Evolutionary conservation across 129 eudicot genomes (phyloP), one percentile per base, ranked within the genome.

Genomic region (Dittrichia graveolens): DNA sequence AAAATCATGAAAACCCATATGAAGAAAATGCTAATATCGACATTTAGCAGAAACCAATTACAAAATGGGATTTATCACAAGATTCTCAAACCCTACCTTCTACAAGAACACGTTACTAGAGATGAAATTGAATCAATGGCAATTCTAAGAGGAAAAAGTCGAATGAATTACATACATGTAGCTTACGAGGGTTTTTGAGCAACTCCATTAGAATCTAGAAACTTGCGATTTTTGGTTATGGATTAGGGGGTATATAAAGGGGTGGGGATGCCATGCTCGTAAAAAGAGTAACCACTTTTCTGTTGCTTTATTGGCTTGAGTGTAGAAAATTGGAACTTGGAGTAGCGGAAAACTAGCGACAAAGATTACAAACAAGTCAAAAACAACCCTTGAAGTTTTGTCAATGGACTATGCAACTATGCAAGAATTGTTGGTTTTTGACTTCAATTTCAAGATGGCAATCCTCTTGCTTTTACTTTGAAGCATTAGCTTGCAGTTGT

Each of bases 351-450:
- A 78, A 40, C 37, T 53, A 43, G 77, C 14, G 9, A 46, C 11
- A 5, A 38, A 76, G 43, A 68, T 68, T 77, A 10, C 31, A 42
- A 31, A 54, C 18, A 61, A 70, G 72, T 60, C 72, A 61, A 77
- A 75, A 61, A 61, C 77, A 61, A 78, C 44, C 72, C 73, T 55
- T 71, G 34, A 78, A 62, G 82, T 78, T 78, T 78, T 44, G 41
- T 19, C 31, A 62, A 78, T 45, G 58, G 53, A 62, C 13, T 62
- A 78, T 61, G 58, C 70, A 18, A 62, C 13, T 62, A 78, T 61
- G 58, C 70, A 18, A 58, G 15, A 67, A 57, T 76, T 45, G 9
- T 75, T 39, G 57, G 62, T 46, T 61, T 60, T 76, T 67, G 67
- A 76, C 80, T 76, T 15, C 61, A 47, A 18, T 31, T 15, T 19